Evolutionary conservation across 78 protist species (phyloP).

Genomic region (Pigoraptor vietnamica): DNA sequence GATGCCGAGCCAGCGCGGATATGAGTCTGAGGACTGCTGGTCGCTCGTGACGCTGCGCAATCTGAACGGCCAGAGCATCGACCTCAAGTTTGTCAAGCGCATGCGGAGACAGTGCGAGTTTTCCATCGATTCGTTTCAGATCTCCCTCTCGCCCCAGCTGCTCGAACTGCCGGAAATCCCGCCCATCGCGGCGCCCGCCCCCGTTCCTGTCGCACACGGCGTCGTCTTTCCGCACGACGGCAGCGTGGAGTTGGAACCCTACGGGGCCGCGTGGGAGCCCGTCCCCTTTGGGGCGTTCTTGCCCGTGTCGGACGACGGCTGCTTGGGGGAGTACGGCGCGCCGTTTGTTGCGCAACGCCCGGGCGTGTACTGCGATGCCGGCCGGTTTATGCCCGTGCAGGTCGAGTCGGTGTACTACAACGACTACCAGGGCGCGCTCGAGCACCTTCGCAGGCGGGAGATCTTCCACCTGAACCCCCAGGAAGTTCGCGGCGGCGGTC

Average conservation of each 20-base stretch:
- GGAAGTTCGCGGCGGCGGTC: constrained; percentile 22
- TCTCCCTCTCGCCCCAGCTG: neutral
- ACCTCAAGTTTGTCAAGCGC: constrained; percentile 11
- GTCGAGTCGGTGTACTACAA: constrained; percentile 8
- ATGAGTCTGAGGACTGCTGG: constrained; percentile 15
- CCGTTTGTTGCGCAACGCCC: neutral
- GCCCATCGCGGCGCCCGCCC: neutral
- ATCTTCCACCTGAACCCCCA: neutral
- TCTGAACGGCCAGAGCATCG: neutral
- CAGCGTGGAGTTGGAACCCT: neutral
- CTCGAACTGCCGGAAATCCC: neutral
- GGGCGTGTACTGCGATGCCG: neutral
- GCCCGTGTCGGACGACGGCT: neutral
- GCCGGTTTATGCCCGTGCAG: neutral
- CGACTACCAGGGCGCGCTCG: constrained; percentile 1
- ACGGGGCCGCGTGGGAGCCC: neutral
- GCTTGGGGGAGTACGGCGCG: neutral
- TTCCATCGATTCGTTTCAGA: constrained; percentile 17
- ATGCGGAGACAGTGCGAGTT: constrained; percentile 8
- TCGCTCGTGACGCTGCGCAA: constrained; percentile 19
- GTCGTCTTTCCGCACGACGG: neutral
- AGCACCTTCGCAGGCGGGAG: neutral
- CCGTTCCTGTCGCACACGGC: neutral
- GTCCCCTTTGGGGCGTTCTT: neutral
- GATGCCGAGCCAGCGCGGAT: neutral